Percentiles rank a stretch among this genome's conserved stretches.
phyloP scores from a whole-genome alignment of 495 filamentous ascomycete species.

The Hyaloscypha variabilis region DNA sequence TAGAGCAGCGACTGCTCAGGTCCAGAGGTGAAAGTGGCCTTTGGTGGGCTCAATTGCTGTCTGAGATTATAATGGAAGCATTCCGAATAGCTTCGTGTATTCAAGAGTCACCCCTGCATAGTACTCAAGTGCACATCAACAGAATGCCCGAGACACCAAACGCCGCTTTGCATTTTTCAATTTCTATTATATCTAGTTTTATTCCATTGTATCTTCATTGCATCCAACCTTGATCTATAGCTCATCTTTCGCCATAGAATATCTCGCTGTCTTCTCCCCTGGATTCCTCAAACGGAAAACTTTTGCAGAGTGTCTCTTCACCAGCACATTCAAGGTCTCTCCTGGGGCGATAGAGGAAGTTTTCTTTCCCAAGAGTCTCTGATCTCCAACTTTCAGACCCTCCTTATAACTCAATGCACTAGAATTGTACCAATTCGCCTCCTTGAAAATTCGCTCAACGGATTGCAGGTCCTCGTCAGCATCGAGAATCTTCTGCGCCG shows the following conservation, averaged over 20 bases:
- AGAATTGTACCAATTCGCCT: conserved; percentile 37
- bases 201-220: neutral
- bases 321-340: conserved; percentile 39
- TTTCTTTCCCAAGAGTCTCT: conserved; percentile 43
- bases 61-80: no score
- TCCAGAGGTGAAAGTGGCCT: no score
- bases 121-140: conserved; percentile 3
- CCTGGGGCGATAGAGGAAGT: conserved; percentile 37
- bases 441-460: conserved; percentile 18
- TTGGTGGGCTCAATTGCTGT: no score
- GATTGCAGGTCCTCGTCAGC: conserved; percentile 23
- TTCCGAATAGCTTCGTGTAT: no score
- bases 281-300: conserved; percentile 43
- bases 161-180: neutral
- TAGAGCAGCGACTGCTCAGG: no score
- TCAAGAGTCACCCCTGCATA: neutral
- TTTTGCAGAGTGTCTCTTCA: conserved; percentile 46
- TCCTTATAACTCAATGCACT: conserved; percentile 39
- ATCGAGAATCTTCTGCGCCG: conserved; percentile 43
- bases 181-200: conserved; percentile 1
- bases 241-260: conserved; percentile 4
- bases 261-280: conserved; percentile 22
- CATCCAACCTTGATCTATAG: neutral
- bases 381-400: conserved; percentile 37
- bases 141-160: neutral